Evolutionary conservation across 306 rosid genomes (phyloP), one percentile per base, ranked within the genome.

Genomic region (Corylus americana): DNA sequence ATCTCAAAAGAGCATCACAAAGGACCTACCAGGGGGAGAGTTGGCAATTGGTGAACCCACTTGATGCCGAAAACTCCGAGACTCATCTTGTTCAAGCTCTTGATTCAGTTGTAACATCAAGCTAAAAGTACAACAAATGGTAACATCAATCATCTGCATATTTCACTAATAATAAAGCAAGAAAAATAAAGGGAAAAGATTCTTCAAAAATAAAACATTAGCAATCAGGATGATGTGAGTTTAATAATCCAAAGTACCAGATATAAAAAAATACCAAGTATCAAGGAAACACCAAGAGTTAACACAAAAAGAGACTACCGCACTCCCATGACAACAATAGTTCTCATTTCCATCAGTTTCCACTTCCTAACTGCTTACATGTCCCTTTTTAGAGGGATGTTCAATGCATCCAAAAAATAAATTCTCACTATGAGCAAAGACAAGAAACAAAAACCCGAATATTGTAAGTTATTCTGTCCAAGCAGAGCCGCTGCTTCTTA

Each of bases 1-100:
- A 70, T 53, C 75, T 72, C 59, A 64, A 39, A 20, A 54, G 44
- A 74, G 72, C 17, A 77, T 63, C 55, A 69, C 72, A 77, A 71
- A 84, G 63, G 78, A 82, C 18, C 83, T 83, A 96, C 99, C 99
- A 77, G 99, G 98, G 16, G 99, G 99, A 78, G 99, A 96, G 88
- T 78, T 90, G 78, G 96, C 80, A 18, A 90, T 62, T 61, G 99
- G 99, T 50, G 99, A 96, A 85, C 96, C 91, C 82, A 91, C 87
- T 88, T 84, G 98, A 81, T 87, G 91, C 55, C 93, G 85, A 79
- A 91, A 89, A 81, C 87, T 88, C 72, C 93, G 88, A 84, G 91
- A 69, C 31, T 95, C 98, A 64, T 95, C 99, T 89, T 90, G 99
- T 64, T 95, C 99, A 79, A 88, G 93, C 82, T 95, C 99, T 90